Percentiles rank a stretch among this genome's conserved stretches.
Conservation (phyloP, 2,329 filamentous ascomycete genomes). For the Fusarium beomiforme region DNA sequence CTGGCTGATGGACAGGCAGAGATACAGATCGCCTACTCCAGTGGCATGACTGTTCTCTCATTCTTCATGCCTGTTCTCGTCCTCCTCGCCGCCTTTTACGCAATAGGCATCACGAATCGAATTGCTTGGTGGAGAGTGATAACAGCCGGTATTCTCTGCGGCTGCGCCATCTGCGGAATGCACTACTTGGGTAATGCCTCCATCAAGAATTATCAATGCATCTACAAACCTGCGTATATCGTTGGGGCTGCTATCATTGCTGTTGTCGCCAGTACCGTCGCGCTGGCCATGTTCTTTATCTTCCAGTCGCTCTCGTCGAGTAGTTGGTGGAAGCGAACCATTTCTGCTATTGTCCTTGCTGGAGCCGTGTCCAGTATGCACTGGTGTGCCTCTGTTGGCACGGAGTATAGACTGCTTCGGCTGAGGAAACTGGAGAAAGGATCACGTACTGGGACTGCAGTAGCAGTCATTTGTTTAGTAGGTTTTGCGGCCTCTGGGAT, state of each 20-base stretch:
- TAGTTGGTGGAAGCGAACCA: slow-evolving; percentile 77
- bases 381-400: slow-evolving; percentile 81
- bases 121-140: slow-evolving; percentile 68
- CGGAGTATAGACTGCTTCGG: slow-evolving; percentile 68
- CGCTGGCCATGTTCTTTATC: slow-evolving; percentile 80
- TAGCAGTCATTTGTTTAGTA: slow-evolving; percentile 79
- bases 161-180: slow-evolving; percentile 83
- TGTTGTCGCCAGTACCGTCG: slow-evolving; percentile 73
- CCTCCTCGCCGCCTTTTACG: slow-evolving; percentile 77
- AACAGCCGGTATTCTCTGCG: slow-evolving; percentile 74
- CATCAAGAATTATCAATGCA: slow-evolving; percentile 79
- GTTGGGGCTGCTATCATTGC: slow-evolving; percentile 77
- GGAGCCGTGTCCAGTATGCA: slow-evolving; percentile 89
- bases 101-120: slow-evolving; percentile 68
- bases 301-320: slow-evolving; percentile 80
- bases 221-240: slow-evolving; percentile 68
- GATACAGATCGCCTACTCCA: slow-evolving; percentile 8
- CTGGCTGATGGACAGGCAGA: slow-evolving; percentile 1
- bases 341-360: slow-evolving; percentile 76
- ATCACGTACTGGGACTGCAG: slow-evolving; percentile 70
- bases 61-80: slow-evolving; percentile 64
- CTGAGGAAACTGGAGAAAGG: slow-evolving; percentile 46
- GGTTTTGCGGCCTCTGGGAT: slow-evolving; percentile 39
- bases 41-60: slow-evolving; percentile 4
- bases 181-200: slow-evolving; percentile 87